Conservation (phyloP, 1,284 basidiomycete species). For the Anthracocystis walkeri region DNA sequence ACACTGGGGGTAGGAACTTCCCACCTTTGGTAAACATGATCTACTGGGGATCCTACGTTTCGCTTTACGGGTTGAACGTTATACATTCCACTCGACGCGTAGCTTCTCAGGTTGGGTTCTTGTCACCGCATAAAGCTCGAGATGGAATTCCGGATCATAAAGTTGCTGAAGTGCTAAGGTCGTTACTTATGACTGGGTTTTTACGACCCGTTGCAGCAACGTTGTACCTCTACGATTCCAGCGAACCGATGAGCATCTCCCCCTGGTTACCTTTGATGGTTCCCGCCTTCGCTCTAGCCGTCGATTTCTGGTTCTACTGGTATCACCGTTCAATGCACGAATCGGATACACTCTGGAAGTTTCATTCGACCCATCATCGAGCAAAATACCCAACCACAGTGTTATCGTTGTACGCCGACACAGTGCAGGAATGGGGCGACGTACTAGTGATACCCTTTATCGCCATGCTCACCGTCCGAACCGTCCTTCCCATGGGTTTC, state of each 20-base stretch:
- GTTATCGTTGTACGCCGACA: constrained; percentile 54
- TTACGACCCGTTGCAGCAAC: constrained; percentile 49
- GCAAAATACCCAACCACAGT: constrained; percentile 59
- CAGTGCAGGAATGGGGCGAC: constrained; percentile 58
- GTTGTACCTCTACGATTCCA: constrained; percentile 47
- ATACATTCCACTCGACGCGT: constrained; percentile 32
- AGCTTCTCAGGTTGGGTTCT: constrained; percentile 45
- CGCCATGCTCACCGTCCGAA: constrained; percentile 24
- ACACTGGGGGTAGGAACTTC: constrained; percentile 42
- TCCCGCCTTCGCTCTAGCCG: constrained; percentile 34
- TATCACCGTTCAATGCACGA: constrained; percentile 65
- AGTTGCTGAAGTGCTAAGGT: constrained; percentile 29
- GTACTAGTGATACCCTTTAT: constrained; percentile 50
- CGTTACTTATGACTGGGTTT: constrained; percentile 32
- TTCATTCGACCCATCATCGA: constrained; percentile 49
- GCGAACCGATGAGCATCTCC: constrained; percentile 25
- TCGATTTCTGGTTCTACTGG: constrained; percentile 64
- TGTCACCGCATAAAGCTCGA: constrained; percentile 44
- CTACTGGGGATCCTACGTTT: constrained; percentile 32
- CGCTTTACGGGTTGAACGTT: constrained; percentile 30
- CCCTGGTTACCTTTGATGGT: constrained; percentile 51
- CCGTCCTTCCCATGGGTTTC: constrained; percentile 26
- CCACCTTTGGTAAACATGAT: constrained; percentile 47
- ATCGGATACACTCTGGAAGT: constrained; percentile 47
- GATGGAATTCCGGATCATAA: constrained; percentile 53